These are phyloP conservation scores for Lagenidium sp. DNA, from an alignment of 352 stramenopile species.

Conservation along the genomic window DNA sequence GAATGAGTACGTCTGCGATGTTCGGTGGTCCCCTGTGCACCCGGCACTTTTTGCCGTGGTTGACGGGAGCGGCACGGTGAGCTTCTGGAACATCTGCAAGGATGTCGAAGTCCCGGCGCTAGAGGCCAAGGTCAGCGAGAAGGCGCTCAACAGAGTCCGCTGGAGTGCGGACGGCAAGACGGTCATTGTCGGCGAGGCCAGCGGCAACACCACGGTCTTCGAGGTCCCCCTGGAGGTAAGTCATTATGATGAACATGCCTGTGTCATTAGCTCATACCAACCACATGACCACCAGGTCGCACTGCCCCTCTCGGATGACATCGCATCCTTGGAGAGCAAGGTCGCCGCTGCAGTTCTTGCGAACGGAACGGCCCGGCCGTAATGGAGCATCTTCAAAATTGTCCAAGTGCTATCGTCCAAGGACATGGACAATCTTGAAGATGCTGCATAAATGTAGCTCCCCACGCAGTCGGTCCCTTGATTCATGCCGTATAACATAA, in stretches of 20 bases:
- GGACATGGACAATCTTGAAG: conserved; percentile 6
- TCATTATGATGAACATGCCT: not conserved
- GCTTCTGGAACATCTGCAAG: conserved; percentile 81
- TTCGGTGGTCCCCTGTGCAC: conserved; percentile 75
- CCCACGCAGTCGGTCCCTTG: too few species aligned
- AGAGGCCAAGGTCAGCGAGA: conserved; percentile 54
- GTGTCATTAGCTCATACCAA: not conserved
- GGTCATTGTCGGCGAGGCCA: conserved; percentile 70
- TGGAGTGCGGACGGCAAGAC: conserved; percentile 75
- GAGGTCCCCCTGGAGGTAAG: conserved; percentile 71
- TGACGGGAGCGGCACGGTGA: conserved; percentile 59
- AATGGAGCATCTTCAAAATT: conserved; percentile 22
- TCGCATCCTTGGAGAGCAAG: conserved; percentile 53
- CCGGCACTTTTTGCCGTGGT: conserved; percentile 77
- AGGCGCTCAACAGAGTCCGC: conserved; percentile 78
- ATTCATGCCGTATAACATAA: too few species aligned
- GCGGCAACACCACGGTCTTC: conserved; percentile 65
- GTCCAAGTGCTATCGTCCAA: not conserved
- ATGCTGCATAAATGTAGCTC: too few species aligned
- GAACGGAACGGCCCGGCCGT: conserved; percentile 11
- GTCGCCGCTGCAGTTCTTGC: conserved; percentile 40
- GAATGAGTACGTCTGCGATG: conserved; percentile 85
- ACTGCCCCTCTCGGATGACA: conserved; percentile 49
- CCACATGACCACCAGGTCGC: conserved; percentile 31
- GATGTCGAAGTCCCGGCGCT: conserved; percentile 71